Conservation (phyloP, 441 rosid genomes). For the Flueggea neowawraea region DNA sequence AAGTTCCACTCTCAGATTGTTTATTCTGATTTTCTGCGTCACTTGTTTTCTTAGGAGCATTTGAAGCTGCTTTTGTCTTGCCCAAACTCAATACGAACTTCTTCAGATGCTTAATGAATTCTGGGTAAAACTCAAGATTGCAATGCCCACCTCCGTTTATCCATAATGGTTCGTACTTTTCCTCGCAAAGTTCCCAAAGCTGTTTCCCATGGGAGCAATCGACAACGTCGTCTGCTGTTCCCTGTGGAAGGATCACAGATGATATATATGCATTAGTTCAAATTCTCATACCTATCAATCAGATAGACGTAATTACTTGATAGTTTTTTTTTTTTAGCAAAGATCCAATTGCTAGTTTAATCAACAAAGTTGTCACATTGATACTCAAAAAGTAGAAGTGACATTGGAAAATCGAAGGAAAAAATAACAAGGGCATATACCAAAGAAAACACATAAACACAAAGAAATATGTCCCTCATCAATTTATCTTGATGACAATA, state of each 20-base stretch:
- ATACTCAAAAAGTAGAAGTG: too few species aligned
- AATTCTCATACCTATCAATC: too few species aligned
- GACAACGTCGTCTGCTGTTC: constrained; percentile 90
- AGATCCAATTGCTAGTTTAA: too few species aligned
- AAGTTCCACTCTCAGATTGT: constrained; percentile 33
- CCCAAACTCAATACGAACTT: constrained; percentile 58
- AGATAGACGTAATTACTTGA: too few species aligned
- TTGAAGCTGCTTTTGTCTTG: constrained; percentile 47
- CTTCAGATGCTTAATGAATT: constrained; percentile 77
- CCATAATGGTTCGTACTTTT: constrained; percentile 90
- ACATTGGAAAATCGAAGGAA: too few species aligned
- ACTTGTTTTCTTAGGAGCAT: constrained; percentile 31
- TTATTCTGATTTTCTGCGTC: constrained; percentile 47
- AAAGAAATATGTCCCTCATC: too few species aligned
- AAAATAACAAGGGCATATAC: too few species aligned
- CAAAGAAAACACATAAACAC: too few species aligned
- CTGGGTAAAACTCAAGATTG: constrained; percentile 88
- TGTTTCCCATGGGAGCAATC: constrained; percentile 87
- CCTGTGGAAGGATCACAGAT: constrained; percentile 33
- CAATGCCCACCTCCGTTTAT: constrained; percentile 86
- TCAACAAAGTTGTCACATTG: too few species aligned
- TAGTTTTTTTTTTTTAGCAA: too few species aligned
- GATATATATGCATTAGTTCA: too few species aligned
- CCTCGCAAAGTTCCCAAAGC: constrained; percentile 82
- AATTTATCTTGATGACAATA: too few species aligned